Conservation (phyloP, 2,329 filamentous ascomycete species). For the Orbilia quercus region DNA sequence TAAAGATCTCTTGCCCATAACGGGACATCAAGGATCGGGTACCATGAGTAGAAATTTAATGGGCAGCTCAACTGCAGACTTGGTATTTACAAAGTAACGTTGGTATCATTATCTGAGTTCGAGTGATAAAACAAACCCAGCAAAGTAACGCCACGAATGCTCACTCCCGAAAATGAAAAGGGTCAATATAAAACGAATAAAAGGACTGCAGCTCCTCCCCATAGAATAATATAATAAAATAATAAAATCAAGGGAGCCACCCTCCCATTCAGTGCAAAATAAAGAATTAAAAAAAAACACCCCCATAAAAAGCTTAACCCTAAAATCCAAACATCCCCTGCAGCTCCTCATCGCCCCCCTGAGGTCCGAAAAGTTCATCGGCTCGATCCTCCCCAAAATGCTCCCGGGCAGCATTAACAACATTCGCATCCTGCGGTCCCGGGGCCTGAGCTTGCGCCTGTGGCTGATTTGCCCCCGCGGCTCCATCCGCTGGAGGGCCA, state of each 20-base stretch:
- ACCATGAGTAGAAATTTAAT: too few species aligned
- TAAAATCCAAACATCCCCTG: constrained; percentile 38
- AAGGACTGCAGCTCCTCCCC: too few species aligned
- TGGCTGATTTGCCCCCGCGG: not conserved
- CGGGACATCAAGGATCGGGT: too few species aligned
- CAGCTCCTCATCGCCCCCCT: constrained; percentile 5
- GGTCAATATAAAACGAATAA: too few species aligned
- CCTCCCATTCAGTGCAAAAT: too few species aligned
- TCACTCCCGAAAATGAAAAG: too few species aligned
- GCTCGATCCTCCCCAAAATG: constrained; percentile 28
- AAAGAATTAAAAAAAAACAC: constrained; percentile 4
- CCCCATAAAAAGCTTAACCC: not conserved
- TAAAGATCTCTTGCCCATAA: too few species aligned
- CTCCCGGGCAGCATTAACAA: constrained; percentile 29
- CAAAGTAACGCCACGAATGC: constrained; percentile 28
- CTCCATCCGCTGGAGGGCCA: not conserved
- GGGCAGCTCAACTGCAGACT: too few species aligned
- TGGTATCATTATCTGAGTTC: too few species aligned
- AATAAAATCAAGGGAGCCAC: not conserved
- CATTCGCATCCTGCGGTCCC: constrained; percentile 15
- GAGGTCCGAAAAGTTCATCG: constrained; percentile 16
- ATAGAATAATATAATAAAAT: too few species aligned
- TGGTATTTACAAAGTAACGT: constrained; percentile 21
- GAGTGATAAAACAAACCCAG: not conserved
- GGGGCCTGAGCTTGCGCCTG: constrained; percentile 3